Evolutionary conservation across 116 monocot species (phyloP), one percentile per base, ranked within the genome.

Genomic region (Iris pallida): DNA sequence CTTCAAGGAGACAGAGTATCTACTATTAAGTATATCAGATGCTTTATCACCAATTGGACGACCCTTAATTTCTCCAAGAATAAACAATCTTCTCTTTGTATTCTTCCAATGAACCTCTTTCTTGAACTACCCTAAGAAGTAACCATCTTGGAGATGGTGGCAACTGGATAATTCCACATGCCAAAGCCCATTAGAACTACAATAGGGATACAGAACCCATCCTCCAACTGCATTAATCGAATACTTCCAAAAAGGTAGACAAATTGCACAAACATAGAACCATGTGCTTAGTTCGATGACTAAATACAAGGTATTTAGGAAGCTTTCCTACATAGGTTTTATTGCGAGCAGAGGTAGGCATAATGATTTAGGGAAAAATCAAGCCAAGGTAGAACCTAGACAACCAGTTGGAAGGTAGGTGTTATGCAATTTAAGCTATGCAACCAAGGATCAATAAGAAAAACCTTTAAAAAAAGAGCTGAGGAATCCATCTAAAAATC

Each of bases 191-290:
- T 90, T 45, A 92, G 43, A 53, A 70, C 17, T 69, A 89, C 97
- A 69, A 97, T 74, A 17, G 92, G 92, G 18, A 76, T 79, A 81
- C 97, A 85, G 41, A 87, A 81, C 54, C 87, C 85, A 97, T 53
- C 92, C 92, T 68, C 97, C 97, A 69, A 97, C 78, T 65, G 75
- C 80, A 83, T 81, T 79, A 66, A 97, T 97, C 71, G 61, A 70
- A 84, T 6, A 76, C 85, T 97, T 61, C 96, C 89, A 58, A 92
- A 83, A 14, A 92, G 85, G 73, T 97, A 97, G 18, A 92, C 96
- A 54, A 89, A 71, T 92, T 97, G 79, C 74, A 80, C 7, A 64
- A 46, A 65, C 5, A 65, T 59, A 55, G 8, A 63, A 54, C 8
- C 46, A 47, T 64, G 30, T 52, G 4, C 4, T 53, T 68, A 62